Conservation (phyloP, 495 filamentous ascomycete genomes). For the Tuber calosporum region DNA sequence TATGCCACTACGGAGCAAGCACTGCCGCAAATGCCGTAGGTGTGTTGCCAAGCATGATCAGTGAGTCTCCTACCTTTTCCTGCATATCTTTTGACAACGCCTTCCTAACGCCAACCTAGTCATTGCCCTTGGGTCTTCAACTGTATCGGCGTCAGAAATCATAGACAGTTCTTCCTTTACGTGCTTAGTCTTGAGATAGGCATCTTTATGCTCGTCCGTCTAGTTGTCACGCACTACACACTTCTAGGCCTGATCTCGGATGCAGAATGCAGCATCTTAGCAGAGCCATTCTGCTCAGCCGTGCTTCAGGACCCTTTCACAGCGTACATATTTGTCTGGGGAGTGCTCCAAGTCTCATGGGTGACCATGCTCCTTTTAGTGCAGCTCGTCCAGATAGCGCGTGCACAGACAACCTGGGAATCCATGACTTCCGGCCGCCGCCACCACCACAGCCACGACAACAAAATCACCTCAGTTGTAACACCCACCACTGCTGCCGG, state of each 20-base stretch:
- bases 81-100: not conserved
- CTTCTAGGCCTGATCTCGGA: constrained; percentile 10
- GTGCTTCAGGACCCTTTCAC: constrained; percentile 78
- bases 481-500: constrained; percentile 72
- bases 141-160: constrained; percentile 89
- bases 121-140: constrained; percentile 98
- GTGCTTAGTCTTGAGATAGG: constrained; percentile 68
- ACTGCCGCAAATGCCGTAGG: constrained; percentile 81
- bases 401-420: constrained; percentile 91
- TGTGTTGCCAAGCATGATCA: constrained; percentile 97
- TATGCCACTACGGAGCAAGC: constrained; percentile 85
- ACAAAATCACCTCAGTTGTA: constrained; percentile 55
- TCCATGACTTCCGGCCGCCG: constrained; percentile 68
- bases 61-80: constrained; percentile 50
- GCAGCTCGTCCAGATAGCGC: constrained; percentile 80
- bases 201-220: constrained; percentile 50
- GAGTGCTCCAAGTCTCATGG: constrained; percentile 77
- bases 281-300: constrained; percentile 61
- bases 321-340: constrained; percentile 69
- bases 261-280: constrained; percentile 64
- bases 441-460: constrained; percentile 44
- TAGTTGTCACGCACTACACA: constrained; percentile 22
- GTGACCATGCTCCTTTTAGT: constrained; percentile 91
- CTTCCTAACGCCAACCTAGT: constrained; percentile 45
- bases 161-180: constrained; percentile 90